phyloP scores from a whole-genome alignment of 108 stramenopile species.

The Nannochloropsis oceanica region DNA sequence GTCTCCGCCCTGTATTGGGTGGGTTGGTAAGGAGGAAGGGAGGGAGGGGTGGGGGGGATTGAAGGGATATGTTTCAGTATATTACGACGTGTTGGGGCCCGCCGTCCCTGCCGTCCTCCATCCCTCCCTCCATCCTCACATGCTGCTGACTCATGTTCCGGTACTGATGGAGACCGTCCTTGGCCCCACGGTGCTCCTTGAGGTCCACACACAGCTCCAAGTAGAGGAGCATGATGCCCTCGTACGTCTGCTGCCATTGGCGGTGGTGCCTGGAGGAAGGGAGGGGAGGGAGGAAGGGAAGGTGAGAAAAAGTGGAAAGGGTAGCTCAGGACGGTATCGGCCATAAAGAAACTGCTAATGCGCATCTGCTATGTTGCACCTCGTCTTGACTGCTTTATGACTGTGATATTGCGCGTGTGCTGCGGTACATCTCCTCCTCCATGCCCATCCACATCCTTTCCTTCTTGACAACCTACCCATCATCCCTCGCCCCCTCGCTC shows the following conservation, averaged over 20 bases:
- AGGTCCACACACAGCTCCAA: constrained; percentile 77
- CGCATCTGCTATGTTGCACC: constrained; percentile 30
- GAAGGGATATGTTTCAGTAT: too few relatives aligned
- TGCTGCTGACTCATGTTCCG: constrained; percentile 75
- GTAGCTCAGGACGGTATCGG: constrained; percentile 47
- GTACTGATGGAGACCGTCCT: constrained; percentile 97
- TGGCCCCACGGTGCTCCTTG: constrained; percentile 51
- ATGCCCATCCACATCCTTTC: background rate
- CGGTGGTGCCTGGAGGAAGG: constrained; percentile 49
- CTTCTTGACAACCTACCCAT: background rate
- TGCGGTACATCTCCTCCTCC: constrained; percentile 1
- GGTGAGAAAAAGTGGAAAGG: constrained; percentile 59
- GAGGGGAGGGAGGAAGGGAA: background rate
- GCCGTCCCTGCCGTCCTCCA: background rate
- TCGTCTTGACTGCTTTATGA: background rate
- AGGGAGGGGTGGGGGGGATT: background rate
- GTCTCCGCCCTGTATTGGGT: background rate
- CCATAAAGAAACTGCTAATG: constrained; percentile 42
- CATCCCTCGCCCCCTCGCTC: background rate
- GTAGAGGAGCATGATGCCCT: constrained; percentile 80
- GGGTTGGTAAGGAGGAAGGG: background rate
- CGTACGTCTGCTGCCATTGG: constrained; percentile 82
- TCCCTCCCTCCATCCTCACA: constrained; percentile 52
- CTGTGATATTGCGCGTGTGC: background rate
- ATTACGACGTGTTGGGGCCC: too few relatives aligned